Evolutionary conservation across 768 basidiomycete genomes (phyloP), one percentile per base, ranked within the genome.

Genomic region (Ephemerocybe angulata): DNA sequence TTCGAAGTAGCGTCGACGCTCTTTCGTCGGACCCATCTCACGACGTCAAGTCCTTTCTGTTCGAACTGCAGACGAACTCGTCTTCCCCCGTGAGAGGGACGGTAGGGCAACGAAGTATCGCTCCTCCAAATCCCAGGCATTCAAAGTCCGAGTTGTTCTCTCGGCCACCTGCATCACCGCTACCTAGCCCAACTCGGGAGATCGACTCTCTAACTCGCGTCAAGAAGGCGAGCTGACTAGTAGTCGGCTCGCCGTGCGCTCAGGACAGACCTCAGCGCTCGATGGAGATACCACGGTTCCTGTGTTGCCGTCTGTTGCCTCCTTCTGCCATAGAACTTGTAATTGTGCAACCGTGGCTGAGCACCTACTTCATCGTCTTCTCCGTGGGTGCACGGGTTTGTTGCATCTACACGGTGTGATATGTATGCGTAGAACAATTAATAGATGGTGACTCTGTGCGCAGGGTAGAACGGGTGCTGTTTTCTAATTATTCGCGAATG

Each of bases 21-120:
- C 74, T 89, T 38, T 77, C 76, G 37, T 72, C 71, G 52, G 87
- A 90, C 65, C 56, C 65, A 40, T 86, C 84, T 47, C 71, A 74
- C n/a, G 55, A 56, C 21, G 55, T 56, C 13, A 38, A 30, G 25
- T 51, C 55, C 4, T 56, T 50, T 41, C 48, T 56, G 11, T 22
- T 30, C 7, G 8, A 30, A 8, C 3, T 44, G n/a, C 41, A 28
- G 11, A 10, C n/a, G 27, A 7, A 17, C 22, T 15, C 28, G 13
- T 29, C 25, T n/a, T 6, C 37, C 17, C 6, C 25, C 25, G 27
- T 15, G 33, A 40, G 4, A 5, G n/a, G 44, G 44, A 25, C 12
- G 22, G 6, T 25, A 6, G 12, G 12, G 24, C 8, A n/a, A 47
- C n/a, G 40, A n/a, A 38, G 3, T 28, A 21, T 6, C 10, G 3